Conservation (phyloP, 805 yeast genomes). For the Diddensiella transvaalensis region DNA sequence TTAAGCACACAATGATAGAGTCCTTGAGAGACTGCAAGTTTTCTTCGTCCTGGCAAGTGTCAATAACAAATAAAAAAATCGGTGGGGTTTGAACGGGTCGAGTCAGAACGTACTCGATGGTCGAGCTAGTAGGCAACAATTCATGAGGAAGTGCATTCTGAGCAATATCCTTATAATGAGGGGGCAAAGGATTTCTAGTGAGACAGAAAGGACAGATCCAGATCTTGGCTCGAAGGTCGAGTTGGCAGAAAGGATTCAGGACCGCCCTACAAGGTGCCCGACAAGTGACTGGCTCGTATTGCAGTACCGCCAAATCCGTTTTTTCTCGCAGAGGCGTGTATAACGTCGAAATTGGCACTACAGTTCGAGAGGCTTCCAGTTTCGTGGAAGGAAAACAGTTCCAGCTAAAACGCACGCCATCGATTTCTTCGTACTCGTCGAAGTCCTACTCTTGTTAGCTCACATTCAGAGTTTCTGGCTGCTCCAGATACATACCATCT, state of each 20-base stretch:
- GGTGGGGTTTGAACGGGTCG: constrained; percentile 85
- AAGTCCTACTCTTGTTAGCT: constrained; percentile 44
- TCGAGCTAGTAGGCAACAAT: constrained; percentile 60
- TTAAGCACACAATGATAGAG: constrained; percentile 68
- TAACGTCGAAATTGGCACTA: constrained; percentile 89
- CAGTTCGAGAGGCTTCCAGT: constrained; percentile 84
- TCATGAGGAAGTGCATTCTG: constrained; percentile 84
- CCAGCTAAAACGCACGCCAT: constrained; percentile 75
- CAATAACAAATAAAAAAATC: constrained; percentile 78
- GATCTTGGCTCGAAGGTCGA: constrained; percentile 68
- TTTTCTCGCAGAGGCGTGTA: constrained; percentile 90
- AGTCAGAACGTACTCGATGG: constrained; percentile 82
- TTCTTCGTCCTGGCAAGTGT: constrained; percentile 84
- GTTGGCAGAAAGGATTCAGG: constrained; percentile 72
- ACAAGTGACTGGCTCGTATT: constrained; percentile 83
- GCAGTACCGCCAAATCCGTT: constrained; percentile 70
- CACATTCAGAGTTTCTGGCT: too few relatives aligned
- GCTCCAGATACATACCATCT: neutral
- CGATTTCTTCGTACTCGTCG: constrained; percentile 57
- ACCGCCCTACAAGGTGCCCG: constrained; percentile 78
- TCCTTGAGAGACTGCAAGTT: constrained; percentile 82
- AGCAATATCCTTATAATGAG: constrained; percentile 76
- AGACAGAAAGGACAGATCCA: constrained; percentile 89
- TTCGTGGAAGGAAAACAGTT: constrained; percentile 85
- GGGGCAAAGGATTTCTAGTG: constrained; percentile 74